A percentile compares a stretch with the other conserved stretches of the same genome.
phyloP scores from a whole-genome alignment of 192 early-diverging fungal genomes.

The Entomortierella beljakovae region DNA sequence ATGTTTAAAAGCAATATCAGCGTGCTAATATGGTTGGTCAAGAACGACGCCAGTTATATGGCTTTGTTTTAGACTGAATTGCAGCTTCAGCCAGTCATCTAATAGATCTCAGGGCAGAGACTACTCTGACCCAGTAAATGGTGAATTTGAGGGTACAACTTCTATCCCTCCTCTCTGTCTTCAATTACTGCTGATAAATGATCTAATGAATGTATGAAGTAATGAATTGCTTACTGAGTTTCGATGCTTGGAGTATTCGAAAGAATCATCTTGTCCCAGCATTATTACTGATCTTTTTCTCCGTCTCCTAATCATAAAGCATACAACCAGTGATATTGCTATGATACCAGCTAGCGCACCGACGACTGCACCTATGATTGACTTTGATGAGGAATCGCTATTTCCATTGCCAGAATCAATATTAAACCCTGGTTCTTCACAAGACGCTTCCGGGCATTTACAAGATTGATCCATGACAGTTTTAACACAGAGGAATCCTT shows the following conservation, averaged over 20 bases:
- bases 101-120: no score
- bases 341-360: constrained; percentile 25
- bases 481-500: constrained; percentile 11
- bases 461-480: constrained; percentile 13
- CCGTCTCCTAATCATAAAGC: constrained; percentile 26
- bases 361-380: constrained; percentile 27
- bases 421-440: constrained; percentile 17
- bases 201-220: no score
- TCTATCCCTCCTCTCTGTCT: no score
- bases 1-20: no score
- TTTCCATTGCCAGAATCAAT: constrained; percentile 12
- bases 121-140: no score
- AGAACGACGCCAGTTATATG: no score
- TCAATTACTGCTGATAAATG: no score
- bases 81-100: no score
- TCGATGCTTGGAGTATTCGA: constrained; percentile 39
- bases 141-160: no score
- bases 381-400: not conserved
- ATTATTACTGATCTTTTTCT: constrained; percentile 1
- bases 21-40: constrained; percentile 20
- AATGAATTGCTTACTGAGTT: constrained; percentile 22
- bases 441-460: constrained; percentile 32
- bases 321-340: constrained; percentile 6
- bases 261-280: constrained; percentile 36
- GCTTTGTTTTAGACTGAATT: no score